Conservation (phyloP, 805 yeast genomes). For the Dipodascopsis tothii region DNA sequence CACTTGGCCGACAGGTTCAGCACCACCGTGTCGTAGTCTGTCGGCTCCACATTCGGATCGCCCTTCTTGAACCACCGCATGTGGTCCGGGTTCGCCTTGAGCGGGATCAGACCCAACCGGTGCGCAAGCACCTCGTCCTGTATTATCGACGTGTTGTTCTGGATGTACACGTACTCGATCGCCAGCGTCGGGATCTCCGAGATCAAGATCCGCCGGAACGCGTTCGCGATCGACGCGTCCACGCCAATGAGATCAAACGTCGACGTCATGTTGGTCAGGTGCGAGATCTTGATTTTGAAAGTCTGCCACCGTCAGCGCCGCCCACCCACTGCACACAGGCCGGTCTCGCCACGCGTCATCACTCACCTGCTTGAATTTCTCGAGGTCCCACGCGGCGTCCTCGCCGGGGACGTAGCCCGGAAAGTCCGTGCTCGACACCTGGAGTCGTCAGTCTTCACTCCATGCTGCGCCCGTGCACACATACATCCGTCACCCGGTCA, state of each 20-base stretch:
- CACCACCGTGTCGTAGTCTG: constrained; percentile 84
- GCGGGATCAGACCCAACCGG: constrained; percentile 86
- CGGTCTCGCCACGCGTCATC: too few relatives aligned
- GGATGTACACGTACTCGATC: constrained; percentile 80
- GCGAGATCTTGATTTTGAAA: constrained; percentile 56
- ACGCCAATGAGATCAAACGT: constrained; percentile 80
- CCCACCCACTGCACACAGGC: too few relatives aligned
- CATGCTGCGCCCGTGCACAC: background rate
- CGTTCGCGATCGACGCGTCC: constrained; percentile 91
- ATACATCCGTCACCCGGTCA: constrained; percentile 77
- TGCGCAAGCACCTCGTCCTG: constrained; percentile 96
- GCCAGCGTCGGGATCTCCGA: constrained; percentile 96
- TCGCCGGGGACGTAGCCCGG: constrained; percentile 71
- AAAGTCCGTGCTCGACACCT: constrained; percentile 73
- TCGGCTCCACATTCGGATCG: constrained; percentile 38
- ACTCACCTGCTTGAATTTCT: constrained; percentile 53
- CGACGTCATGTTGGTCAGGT: constrained; percentile 53
- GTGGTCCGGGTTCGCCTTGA: constrained; percentile 83
- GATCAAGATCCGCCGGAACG: constrained; percentile 93
- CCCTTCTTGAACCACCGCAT: constrained; percentile 69
- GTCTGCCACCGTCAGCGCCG: constrained; percentile 29
- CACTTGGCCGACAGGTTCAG: constrained; percentile 75
- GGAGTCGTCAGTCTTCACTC: background rate
- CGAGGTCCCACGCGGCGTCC: constrained; percentile 75
- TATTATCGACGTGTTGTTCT: constrained; percentile 91